These are phyloP conservation scores for Colletotrichum tamarilloi DNA, from an alignment of 2,329 filamentous ascomycete genomes.

Conservation along the genomic window DNA sequence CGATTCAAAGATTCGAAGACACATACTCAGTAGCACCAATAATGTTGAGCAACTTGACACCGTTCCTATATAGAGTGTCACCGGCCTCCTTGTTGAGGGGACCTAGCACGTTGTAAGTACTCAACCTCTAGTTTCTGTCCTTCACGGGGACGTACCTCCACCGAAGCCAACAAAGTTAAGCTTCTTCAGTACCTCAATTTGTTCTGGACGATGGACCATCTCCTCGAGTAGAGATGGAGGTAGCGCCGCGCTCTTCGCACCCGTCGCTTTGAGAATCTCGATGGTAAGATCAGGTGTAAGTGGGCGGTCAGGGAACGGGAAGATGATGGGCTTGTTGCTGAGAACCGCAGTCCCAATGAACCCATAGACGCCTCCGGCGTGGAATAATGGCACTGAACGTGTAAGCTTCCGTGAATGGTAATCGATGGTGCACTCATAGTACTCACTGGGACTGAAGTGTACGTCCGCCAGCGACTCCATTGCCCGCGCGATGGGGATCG, in stretches of 20 bases:
- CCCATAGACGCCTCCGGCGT: conserved; percentile 48
- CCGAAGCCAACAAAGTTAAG: conserved; percentile 48
- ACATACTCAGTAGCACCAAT: conserved; percentile 55
- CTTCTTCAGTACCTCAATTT: conserved; percentile 44
- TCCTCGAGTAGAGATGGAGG: conserved; percentile 57
- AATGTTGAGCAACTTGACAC: conserved; percentile 48
- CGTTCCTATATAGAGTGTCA: conserved; percentile 48
- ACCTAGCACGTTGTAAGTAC: not conserved
- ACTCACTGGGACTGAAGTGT: conserved; percentile 23
- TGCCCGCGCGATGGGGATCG: conserved; percentile 42
- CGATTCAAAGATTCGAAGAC: too few species aligned
- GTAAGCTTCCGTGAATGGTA: not conserved
- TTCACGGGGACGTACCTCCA: conserved; percentile 45
- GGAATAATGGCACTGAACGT: conserved; percentile 49
- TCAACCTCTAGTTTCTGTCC: too few species aligned
- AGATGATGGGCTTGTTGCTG: conserved; percentile 40
- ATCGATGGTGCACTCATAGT: not conserved
- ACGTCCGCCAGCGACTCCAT: conserved; percentile 41
- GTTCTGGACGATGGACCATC: conserved; percentile 46
- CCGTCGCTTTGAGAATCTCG: conserved; percentile 44
- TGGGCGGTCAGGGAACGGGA: conserved; percentile 47
- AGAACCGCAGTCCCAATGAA: conserved; percentile 43
- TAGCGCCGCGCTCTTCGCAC: conserved; percentile 42
- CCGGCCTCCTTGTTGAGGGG: conserved; percentile 49
- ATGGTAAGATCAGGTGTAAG: conserved; percentile 47